Percentiles rank a stretch among this genome's conserved stretches.
Evolutionary conservation across 805 yeast genomes (phyloP).

Genomic region (Candida maltosa): DNA sequence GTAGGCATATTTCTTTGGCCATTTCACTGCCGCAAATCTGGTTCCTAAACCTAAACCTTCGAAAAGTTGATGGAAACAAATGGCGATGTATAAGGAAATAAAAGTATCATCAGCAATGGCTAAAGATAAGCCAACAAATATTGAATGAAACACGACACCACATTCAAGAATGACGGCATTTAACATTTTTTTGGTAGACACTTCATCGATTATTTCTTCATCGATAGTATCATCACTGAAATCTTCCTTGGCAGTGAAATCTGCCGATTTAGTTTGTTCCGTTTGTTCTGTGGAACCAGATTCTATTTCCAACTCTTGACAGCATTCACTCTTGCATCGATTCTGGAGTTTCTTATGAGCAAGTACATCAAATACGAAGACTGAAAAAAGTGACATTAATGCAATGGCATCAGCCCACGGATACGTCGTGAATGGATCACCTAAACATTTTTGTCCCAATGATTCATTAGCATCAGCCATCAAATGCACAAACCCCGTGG

Average conservation of each 20-base stretch:
- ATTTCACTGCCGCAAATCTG: slow-evolving; percentile 39
- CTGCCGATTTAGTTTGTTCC: no score
- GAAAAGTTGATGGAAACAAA: slow-evolving; percentile 69
- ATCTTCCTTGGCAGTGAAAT: no score
- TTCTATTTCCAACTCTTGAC: no score
- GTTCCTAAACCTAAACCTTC: slow-evolving; percentile 86
- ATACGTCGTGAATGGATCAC: slow-evolving; percentile 21
- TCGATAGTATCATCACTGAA: no score
- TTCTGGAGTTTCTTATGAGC: slow-evolving; percentile 15
- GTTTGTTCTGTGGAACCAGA: slow-evolving; percentile 1
- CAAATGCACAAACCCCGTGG: slow-evolving; percentile 35
- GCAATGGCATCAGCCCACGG: slow-evolving; percentile 33
- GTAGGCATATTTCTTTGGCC: slow-evolving; percentile 27
- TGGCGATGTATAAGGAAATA: slow-evolving; percentile 62
- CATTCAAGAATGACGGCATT: slow-evolving; percentile 56
- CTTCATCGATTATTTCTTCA: no score
- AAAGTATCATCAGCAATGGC: slow-evolving; percentile 76
- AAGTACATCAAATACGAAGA: slow-evolving; percentile 28
- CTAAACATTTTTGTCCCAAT: slow-evolving; percentile 24
- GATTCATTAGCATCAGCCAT: slow-evolving; percentile 27
- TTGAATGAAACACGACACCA: slow-evolving; percentile 77
- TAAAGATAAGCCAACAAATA: slow-evolving; percentile 71
- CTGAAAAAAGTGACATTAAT: slow-evolving; percentile 25
- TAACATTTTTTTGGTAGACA: slow-evolving; percentile 9
- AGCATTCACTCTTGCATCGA: no score